Conservation (phyloP, 768 basidiomycete genomes). For the Hortiboletus campestris region DNA sequence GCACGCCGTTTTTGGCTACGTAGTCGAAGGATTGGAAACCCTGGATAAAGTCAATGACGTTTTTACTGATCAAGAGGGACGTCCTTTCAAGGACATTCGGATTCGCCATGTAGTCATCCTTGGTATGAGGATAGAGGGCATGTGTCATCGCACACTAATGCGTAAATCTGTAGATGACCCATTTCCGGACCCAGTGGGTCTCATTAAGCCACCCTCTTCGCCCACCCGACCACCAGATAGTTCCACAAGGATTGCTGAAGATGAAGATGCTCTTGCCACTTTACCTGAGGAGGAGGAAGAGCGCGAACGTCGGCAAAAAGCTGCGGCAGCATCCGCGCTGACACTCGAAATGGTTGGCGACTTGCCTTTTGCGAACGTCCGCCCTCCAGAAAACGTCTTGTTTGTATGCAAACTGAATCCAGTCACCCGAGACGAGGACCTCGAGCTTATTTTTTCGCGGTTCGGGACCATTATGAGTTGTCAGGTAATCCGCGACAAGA, state of each 20-base stretch:
- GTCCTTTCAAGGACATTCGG: constrained; percentile 91
- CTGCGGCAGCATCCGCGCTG: constrained; percentile 88
- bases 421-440: constrained; percentile 92
- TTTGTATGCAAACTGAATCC: constrained; percentile 99
- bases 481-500: constrained; percentile 95
- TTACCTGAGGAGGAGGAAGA: constrained; percentile 87
- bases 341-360: constrained; percentile 99
- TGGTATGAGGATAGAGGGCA: constrained; percentile 44
- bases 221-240: constrained; percentile 83
- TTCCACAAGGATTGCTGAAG: constrained; percentile 89
- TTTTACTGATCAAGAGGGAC: constrained; percentile 81
- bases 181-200: constrained; percentile 80
- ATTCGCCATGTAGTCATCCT: constrained; percentile 96
- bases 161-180: constrained; percentile 72
- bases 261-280: constrained; percentile 84
- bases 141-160: constrained; percentile 1
- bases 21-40: constrained; percentile 92
- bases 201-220: constrained; percentile 68
- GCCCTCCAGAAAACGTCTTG: constrained; percentile 96
- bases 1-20: constrained; percentile 93
- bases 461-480: constrained; percentile 97
- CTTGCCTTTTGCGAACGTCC: constrained; percentile 94
- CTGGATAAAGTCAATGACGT: constrained; percentile 92
- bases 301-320: constrained; percentile 74
- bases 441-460: constrained; percentile 95